Evolutionary conservation across 2,329 filamentous ascomycete species (phyloP), one percentile per base, ranked within the genome.

Genomic region (Coniochaeta sp.): DNA sequence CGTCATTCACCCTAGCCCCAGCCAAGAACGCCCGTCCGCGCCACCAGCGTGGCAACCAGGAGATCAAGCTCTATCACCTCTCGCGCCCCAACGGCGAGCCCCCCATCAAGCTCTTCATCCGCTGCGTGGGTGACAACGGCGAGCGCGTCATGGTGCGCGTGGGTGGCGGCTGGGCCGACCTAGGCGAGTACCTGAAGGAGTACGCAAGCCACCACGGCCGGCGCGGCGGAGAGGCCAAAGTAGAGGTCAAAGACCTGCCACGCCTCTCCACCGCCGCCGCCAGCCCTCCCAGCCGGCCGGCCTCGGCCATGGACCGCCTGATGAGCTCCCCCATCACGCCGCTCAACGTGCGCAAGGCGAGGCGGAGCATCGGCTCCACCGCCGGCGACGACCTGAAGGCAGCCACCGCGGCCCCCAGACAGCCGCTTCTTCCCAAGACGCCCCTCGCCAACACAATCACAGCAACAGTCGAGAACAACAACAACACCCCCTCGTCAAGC

Each of bases 101-200:
- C 12, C 94, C 94, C 0, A 91, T 96, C 64, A 97, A 96, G 69
- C 81, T 99, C 5, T 95, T 95, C 62, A 91, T 99, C 50, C 87
- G 94, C 14, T 85, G 91, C 1, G 91, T 99, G 3, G 94, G 94
- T 48, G 91, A 96, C 66, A 79, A 83, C 52, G 89, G 89, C 14
- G 91, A 97, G 67, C 84, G 94, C 49, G 91, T 97, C 55, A 97
- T 99, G 94, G 94, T 99, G 7, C 87, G 94, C 31, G 92, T 99
- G 12, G 94, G 94, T 12, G 94, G 94, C 53, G 94, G 94, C n/a
- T 99, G 94, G 94, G 91, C 91, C 13, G 94, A 99, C 67, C 75
- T 99, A 18, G 92, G 88, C 32, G 94, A 97, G 67, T 99, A 96
- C 63, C 77, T 99, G 38, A 87, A 91, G 60, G 90, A 96, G 66